Evolutionary conservation across 495 filamentous ascomycete species (phyloP).

Genomic region (Penicillium samsonianum): DNA sequence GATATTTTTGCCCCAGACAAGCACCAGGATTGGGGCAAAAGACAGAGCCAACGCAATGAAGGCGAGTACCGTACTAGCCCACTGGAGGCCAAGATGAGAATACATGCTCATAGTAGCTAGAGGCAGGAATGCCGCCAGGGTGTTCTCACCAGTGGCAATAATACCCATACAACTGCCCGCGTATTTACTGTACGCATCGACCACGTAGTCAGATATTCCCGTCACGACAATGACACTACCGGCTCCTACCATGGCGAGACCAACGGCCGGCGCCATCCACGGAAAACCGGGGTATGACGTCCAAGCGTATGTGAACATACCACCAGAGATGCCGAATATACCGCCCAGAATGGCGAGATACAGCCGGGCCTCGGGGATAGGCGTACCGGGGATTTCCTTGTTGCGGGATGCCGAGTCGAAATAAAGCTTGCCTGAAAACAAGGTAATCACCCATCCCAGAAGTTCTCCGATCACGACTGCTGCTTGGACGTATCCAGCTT

Average conservation of each 20-base stretch:
- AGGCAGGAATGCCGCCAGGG: constrained; percentile 29
- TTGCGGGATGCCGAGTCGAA: constrained; percentile 35
- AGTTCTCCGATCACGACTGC: constrained; percentile 41
- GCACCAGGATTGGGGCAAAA: constrained; percentile 29
- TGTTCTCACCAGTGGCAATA: constrained; percentile 28
- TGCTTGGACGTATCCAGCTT: constrained; percentile 41
- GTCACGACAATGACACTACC: constrained; percentile 24
- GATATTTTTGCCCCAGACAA: constrained; percentile 35
- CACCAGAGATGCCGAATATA: constrained; percentile 36
- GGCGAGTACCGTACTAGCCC: constrained; percentile 38
- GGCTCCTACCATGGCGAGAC: constrained; percentile 39
- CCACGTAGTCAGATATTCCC: constrained; percentile 26
- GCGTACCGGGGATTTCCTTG: constrained; percentile 31
- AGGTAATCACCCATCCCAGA: constrained; percentile 30
- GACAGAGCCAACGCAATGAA: constrained; percentile 32
- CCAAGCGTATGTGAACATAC: constrained; percentile 45
- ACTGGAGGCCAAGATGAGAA: constrained; percentile 32
- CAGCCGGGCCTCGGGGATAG: constrained; percentile 42
- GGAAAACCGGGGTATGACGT: constrained; percentile 36
- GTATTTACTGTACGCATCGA: constrained; percentile 32
- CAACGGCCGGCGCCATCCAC: constrained; percentile 42
- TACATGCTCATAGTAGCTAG: constrained; percentile 40
- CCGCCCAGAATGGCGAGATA: constrained; percentile 36
- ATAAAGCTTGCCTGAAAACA: constrained; percentile 31
- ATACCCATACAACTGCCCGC: constrained; percentile 29